Base-by-base conservation (phyloP, 352 stramenopile genomes). In the Phytophthora pini region DNA sequence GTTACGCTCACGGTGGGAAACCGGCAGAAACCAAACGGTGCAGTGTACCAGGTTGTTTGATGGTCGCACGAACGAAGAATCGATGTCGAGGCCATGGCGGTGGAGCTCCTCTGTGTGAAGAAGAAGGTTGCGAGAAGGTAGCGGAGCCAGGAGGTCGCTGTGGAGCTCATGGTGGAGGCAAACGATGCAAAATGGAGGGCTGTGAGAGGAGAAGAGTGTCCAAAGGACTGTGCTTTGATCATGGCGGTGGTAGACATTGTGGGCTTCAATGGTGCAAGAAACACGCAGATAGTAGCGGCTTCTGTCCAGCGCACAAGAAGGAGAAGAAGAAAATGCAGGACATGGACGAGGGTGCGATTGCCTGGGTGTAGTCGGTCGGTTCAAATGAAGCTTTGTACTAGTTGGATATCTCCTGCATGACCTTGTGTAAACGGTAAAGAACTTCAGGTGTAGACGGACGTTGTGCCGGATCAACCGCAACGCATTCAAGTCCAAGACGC, bases 1-100 rank as follows among this genome's bases (percentile, higher is more conserved):
- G 64, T n/a, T 72, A 72, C 17, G 57, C 51, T 5, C 64, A 72
- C 24, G 64, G 64, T 34, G 64, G 64, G 29, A 72, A 64, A 55
- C 64, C 64, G 38, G 10, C 31, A 6, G 44, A 68, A 26, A 40
- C 45, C 34, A 72, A 68, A 32, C 38, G 60, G 29, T 72, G 64
- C 46, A 46, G 26, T 56, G 58, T 59, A 7, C 5, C 22, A n/a
- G 58, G 51, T 31, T 72, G 64, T 32, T 38, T 68, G n/a, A 62
- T 68, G 43, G 46, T 72, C 8, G 58, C 51, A 34, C 57, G 64
- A 32, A 72, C 57, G 5, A 51, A 53, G 27, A 65, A 56, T 45
- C 8, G 50, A 9, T 72, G 64, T 34, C 55, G 59, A 56, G 54
- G 27, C 32, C 64, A 72, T 47, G 57, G 57, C 0, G 64, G 64